Base-by-base conservation (phyloP, 345 rosid species). In the Brassica rapa region DNA sequence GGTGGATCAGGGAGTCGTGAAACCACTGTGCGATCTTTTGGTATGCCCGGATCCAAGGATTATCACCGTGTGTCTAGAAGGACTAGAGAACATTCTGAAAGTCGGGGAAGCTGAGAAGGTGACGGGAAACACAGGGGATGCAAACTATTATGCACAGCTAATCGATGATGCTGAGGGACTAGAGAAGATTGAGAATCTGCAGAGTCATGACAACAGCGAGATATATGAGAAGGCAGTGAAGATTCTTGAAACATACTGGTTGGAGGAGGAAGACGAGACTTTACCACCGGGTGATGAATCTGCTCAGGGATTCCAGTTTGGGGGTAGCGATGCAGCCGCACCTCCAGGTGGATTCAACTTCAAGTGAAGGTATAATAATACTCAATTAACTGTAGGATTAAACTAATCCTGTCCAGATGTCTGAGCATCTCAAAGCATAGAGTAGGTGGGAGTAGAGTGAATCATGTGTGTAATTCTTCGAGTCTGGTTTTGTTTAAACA, bases 331-430 rank as follows among this genome's bases (percentile, higher is more conserved):
- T 62, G 86, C 84, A 62, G 71, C 86, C 12, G 84, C 86, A 81
- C 97, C 94, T 2, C 86, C 93, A 56, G 94, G 94, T 70, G 97
- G 97, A 86, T 91, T 91, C 85, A 91, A 81, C 80, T 89, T 91
- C 88, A 77, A 88, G 79, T 91, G 85, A 85, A 87, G 85, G 87
- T 85, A 80, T 5, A 4, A 56, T 2, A 57, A 16, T 15, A 19
- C 24, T 53, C 60, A 53, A 51, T 6, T 6, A 2, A 33, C 63
- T 32, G 8, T 8, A 51, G 39, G 30, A 33, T 23, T 53, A 16
- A 51, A 4, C 14, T 16, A n/a, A 72, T 35, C 37, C 30, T 65
- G 67, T 72, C 77, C 39, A 15, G 19, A 30, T 64, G 46, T 30
- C 15, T 72, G 39, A 78, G 62, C 59, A 25, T 64, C 12, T 12